Evolutionary conservation across 2,329 filamentous ascomycete species (phyloP).

Genomic region (Geoglossum cookeanum): DNA sequence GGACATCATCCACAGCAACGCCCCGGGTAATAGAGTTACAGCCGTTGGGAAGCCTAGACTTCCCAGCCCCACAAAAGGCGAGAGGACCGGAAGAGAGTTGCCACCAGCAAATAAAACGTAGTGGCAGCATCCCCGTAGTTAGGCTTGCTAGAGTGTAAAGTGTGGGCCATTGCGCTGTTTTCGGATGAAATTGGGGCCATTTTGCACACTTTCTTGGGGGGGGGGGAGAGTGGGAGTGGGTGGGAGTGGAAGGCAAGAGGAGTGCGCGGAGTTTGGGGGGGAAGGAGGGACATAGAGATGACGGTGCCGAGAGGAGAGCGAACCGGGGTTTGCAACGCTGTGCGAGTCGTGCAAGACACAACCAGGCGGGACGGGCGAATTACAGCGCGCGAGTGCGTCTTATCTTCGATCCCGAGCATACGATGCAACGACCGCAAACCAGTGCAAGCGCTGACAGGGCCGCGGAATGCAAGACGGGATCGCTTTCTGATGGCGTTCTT

Average conservation of each 20-base stretch:
- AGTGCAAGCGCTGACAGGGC: not conserved
- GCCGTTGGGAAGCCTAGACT: too few species aligned
- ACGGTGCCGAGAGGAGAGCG: not conserved
- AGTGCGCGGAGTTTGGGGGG: not conserved
- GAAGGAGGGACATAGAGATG: not conserved
- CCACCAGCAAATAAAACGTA: not conserved
- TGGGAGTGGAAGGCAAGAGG: too few species aligned
- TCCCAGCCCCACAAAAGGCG: not conserved
- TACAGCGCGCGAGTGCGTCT: not conserved
- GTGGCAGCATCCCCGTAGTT: not conserved
- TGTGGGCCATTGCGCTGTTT: not conserved
- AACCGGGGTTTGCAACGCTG: not conserved
- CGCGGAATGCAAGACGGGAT: not conserved
- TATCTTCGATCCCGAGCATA: not conserved
- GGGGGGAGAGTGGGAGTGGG: too few species aligned
- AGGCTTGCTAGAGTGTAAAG: too few species aligned
- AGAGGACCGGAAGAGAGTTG: not conserved
- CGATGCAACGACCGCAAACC: not conserved
- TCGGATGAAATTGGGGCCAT: not conserved
- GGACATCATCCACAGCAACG: too few species aligned
- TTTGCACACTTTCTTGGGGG: too few species aligned
- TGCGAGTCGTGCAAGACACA: not conserved
- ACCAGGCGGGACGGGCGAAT: not conserved
- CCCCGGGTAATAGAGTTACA: too few species aligned
- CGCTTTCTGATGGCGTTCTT: constrained; percentile 1